Percentiles rank a stretch among this genome's conserved stretches.
Conservation (phyloP, 306 rosid genomes). For the Citrullus colocynthis region DNA sequence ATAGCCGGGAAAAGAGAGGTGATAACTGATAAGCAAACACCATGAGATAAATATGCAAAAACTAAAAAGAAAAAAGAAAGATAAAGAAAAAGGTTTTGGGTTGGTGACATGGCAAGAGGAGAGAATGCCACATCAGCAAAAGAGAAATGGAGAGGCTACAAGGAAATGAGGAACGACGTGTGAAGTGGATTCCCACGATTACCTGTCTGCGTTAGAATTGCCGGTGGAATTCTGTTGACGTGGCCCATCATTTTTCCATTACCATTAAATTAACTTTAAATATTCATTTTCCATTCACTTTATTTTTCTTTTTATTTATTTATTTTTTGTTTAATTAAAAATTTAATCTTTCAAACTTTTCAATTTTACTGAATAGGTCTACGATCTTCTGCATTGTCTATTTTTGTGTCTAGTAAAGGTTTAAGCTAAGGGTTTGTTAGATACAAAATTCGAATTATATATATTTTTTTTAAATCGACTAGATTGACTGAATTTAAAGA, state of each 20-base stretch:
- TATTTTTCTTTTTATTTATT: no score
- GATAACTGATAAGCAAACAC: background rate
- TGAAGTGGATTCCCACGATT: constrained; percentile 14
- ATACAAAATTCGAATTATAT: no score
- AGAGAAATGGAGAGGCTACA: background rate
- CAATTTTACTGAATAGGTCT: no score
- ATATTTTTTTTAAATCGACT: no score
- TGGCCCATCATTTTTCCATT: constrained; percentile 7
- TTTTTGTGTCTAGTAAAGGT: no score
- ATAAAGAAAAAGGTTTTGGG: background rate
- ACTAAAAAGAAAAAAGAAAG: background rate
- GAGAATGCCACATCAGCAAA: constrained; percentile 28
- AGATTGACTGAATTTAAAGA: no score
- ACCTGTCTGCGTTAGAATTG: background rate
- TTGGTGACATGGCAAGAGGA: constrained; percentile 9
- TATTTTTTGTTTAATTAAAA: no score
- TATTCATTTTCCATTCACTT: background rate
- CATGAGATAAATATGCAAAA: background rate
- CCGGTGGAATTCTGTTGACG: constrained; percentile 4
- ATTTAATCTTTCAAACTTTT: no score
- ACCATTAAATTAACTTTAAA: background rate
- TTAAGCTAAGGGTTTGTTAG: no score
- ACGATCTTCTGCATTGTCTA: no score
- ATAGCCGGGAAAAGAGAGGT: background rate
- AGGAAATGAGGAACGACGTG: background rate